Evolutionary conservation across 345 rosid species (phyloP).

Genomic region (Cardiospermum halicacabum): DNA sequence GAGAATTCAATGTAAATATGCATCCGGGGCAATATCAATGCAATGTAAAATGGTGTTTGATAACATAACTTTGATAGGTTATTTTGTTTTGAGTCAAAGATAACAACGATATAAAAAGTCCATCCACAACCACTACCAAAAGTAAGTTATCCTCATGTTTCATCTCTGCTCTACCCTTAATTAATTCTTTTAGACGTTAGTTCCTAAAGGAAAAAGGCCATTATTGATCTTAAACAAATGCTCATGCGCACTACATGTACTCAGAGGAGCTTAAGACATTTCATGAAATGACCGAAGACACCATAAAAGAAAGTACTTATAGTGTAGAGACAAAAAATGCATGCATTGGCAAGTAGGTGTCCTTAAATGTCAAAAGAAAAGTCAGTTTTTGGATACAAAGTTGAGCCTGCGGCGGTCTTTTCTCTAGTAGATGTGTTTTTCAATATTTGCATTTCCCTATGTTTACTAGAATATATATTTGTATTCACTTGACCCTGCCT

Average conservation of each 20-base stretch:
- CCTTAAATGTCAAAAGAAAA: constrained; percentile 5
- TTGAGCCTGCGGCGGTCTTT: constrained; percentile 35
- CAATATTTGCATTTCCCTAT: constrained; percentile 52
- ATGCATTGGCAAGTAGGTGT: not conserved
- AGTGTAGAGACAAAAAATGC: not conserved
- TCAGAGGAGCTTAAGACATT: no score
- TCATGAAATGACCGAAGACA: not conserved
- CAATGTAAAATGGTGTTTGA: no score
- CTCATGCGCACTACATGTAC: not conserved
- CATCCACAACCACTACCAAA: no score
- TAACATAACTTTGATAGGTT: no score
- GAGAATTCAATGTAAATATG: constrained; percentile 13
- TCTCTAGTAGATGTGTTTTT: constrained; percentile 37
- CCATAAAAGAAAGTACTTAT: not conserved
- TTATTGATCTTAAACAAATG: not conserved
- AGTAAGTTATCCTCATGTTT: no score
- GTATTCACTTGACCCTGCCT: constrained; percentile 48
- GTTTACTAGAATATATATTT: constrained; percentile 35
- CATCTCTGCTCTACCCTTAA: no score
- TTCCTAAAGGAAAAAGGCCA: no score
- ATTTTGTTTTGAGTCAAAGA: no score
- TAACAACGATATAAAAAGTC: no score
- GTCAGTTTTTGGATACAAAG: constrained; percentile 34
- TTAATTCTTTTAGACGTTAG: no score
- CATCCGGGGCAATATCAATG: not conserved